Evolutionary conservation across 345 rosid species (phyloP), one percentile per base, ranked within the genome.

Genomic region (Trapa incisa): DNA sequence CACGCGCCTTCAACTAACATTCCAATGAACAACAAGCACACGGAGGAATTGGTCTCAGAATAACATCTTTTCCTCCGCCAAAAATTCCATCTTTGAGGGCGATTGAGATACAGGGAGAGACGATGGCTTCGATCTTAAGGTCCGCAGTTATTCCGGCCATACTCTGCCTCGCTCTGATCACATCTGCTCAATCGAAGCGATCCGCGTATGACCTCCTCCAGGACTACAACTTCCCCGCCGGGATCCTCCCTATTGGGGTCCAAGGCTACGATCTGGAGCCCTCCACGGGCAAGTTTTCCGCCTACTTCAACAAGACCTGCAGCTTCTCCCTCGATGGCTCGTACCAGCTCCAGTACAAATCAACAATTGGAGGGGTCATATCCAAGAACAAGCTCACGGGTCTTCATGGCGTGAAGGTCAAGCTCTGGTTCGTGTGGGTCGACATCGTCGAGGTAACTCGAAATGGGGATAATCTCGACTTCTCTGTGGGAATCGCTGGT

Each of bases 241-340:
- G 92, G 7, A 5, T 87, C 61, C 87, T 87, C 6, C 92, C 89
- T 3, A 73, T 75, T 56, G 92, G 89, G 29, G 86, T 80, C n/a
- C 47, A 35, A 17, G 85, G 67, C 56, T 83, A 84, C 68, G 77
- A 79, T 15, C 81, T 87, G 29, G 86, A 85, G 33, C 2, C 72
- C 0, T 32, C 75, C 22, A 71, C 87, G 0, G 92, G 89, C 22
- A 73, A 74, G 66, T 87, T 87, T 77, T 66, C 81, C 15, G 87
- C 85, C n/a, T 83, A 62, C 68, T 75, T 81, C 47, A 83, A 76
- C 66, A 77, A 79, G 16, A 67, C 85, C 15, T 84, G 89, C 71
- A 77, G 85, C 48, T 87, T 87, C 76, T 76, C 86, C 35, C 82
- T 87, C 8, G 81, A 87, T 65, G 86, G 92, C 7, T 85, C 89